phyloP scores from a whole-genome alignment of 495 filamentous ascomycete species.

The Staphylotrichum longicolle region DNA sequence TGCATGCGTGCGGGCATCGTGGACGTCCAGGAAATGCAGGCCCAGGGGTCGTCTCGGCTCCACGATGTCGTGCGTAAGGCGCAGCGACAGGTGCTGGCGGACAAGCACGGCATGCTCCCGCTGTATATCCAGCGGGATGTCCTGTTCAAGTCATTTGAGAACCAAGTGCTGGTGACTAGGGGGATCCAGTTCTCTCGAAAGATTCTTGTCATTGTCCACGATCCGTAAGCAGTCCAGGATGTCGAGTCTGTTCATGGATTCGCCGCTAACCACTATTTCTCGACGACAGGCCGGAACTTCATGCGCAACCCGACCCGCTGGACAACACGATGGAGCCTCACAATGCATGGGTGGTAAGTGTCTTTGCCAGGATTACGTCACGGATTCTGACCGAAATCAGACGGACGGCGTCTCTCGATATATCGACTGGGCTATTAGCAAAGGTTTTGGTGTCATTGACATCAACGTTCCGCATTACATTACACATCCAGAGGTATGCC shows the following conservation, averaged over 20 bases:
- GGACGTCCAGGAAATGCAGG: slow-evolving; percentile 40
- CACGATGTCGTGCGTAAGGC: slow-evolving; percentile 72
- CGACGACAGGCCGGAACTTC: slow-evolving; percentile 61
- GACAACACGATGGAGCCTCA: slow-evolving; percentile 74
- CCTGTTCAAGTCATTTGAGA: slow-evolving; percentile 75
- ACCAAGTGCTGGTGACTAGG: slow-evolving; percentile 82
- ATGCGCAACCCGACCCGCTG: slow-evolving; percentile 63
- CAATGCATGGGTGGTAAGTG: slow-evolving; percentile 77
- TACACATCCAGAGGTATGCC: slow-evolving; percentile 52
- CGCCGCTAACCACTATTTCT: too few species aligned
- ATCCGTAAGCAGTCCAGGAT: slow-evolving; percentile 58
- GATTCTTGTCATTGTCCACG: slow-evolving; percentile 76
- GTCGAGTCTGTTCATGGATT: too few species aligned
- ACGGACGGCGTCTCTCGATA: slow-evolving; percentile 75
- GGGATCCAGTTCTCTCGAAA: slow-evolving; percentile 39
- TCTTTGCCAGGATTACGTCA: background rate
- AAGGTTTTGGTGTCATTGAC: slow-evolving; percentile 79
- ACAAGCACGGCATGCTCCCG: slow-evolving; percentile 69
- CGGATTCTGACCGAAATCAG: slow-evolving; percentile 50
- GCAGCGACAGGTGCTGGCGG: slow-evolving; percentile 65
- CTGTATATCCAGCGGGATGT: slow-evolving; percentile 68
- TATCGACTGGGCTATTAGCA: slow-evolving; percentile 71
- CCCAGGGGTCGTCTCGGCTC: slow-evolving; percentile 36
- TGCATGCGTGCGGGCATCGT: slow-evolving; percentile 56
- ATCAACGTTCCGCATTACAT: slow-evolving; percentile 80